Base-by-base conservation (phyloP, 768 basidiomycete species). In the Strobilomyces confusus region DNA sequence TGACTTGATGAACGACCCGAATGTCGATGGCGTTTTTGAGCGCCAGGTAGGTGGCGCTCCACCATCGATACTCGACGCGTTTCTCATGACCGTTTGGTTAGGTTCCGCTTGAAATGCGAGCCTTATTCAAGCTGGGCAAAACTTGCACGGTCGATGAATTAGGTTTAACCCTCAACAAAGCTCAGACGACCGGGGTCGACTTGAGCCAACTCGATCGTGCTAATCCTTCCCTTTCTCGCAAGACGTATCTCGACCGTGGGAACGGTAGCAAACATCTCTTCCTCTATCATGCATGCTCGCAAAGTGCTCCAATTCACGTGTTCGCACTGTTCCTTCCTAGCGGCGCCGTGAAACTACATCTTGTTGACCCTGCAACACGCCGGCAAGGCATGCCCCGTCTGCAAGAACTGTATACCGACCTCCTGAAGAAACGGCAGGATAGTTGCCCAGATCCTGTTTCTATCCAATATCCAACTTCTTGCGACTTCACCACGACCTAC, bases 21-120 rank as follows among this genome's bases (percentile, higher is more conserved):
- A 90, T 63, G 92, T 98, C 9, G 93, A 98, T 61, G 93, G 92
- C 1, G 89, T 97, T 4, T 99, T 87, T 63, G 97, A 99, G 72
- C 77, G 87, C 19, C 94, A 98, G 80, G 92, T 93, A 58, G 40
- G 76, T 59, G 3, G 45, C 45, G 17, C 23, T 2, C 14, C 15
- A 11, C 19, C 41, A 7, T 30, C 32, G 14, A 22, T 41, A 45
- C 25, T 1, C 1, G 20, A 20, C 17, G 7, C 25, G 17, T 51
- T 23, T 36, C 26, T 51, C 23, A 51, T 42, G 29, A 49, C 32
- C 33, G 13, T 14, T 52, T 9, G 23, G 38, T 22, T 54, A 94
- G 92, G 78, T 98, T 15, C 92, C 97, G 9, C 79, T 95, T 17
- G 73, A 86, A 44, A 78, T 89, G 51, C 88, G 95, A 32, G 91